phyloP scores from a whole-genome alignment of 2,329 filamentous ascomycete species.

The Aureobasidium vineae region DNA sequence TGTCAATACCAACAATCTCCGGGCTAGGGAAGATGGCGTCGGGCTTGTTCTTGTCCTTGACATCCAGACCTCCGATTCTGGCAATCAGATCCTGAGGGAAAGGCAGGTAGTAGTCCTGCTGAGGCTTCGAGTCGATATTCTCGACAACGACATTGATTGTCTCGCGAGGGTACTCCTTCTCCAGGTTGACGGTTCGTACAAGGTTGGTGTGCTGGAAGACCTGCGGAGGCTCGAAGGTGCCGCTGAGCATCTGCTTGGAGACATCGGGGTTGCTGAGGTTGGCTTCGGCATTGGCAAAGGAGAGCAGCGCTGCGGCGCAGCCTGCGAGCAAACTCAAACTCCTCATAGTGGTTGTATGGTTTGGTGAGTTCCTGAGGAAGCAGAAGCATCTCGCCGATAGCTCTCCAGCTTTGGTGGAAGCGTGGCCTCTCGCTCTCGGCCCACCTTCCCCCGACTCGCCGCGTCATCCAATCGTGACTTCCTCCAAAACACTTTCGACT shows the following conservation, averaged over 20 bases:
- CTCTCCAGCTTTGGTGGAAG: slow-evolving; percentile 25
- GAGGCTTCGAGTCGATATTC: slow-evolving; percentile 74
- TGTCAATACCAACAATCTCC: slow-evolving; percentile 61
- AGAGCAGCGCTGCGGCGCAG: slow-evolving; percentile 56
- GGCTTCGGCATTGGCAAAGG: slow-evolving; percentile 57
- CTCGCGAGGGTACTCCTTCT: slow-evolving; percentile 89
- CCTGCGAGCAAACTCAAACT: slow-evolving; percentile 39
- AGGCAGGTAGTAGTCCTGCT: slow-evolving; percentile 87
- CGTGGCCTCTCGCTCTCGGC: slow-evolving; percentile 28
- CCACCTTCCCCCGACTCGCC: slow-evolving; percentile 26
- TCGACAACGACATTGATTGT: slow-evolving; percentile 91
- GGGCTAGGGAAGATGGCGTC: slow-evolving; percentile 63
- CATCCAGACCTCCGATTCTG: slow-evolving; percentile 81
- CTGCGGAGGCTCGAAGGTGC: slow-evolving; percentile 74
- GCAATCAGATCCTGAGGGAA: slow-evolving; percentile 75
- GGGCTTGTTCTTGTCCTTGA: slow-evolving; percentile 83
- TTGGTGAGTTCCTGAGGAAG: slow-evolving; percentile 7
- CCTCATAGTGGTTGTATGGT: slow-evolving; percentile 40
- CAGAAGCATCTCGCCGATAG: slow-evolving; percentile 2
- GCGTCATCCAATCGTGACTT: slow-evolving; percentile 23
- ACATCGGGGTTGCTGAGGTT: slow-evolving; percentile 59
- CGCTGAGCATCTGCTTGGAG: slow-evolving; percentile 49
- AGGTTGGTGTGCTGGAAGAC: slow-evolving; percentile 94
- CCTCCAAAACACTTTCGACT: not conserved
- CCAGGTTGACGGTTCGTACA: slow-evolving; percentile 83